Evolutionary conservation across 257 asterid species (phyloP), one percentile per base, ranked within the genome.

Genomic region (Thymus mandschuricus): DNA sequence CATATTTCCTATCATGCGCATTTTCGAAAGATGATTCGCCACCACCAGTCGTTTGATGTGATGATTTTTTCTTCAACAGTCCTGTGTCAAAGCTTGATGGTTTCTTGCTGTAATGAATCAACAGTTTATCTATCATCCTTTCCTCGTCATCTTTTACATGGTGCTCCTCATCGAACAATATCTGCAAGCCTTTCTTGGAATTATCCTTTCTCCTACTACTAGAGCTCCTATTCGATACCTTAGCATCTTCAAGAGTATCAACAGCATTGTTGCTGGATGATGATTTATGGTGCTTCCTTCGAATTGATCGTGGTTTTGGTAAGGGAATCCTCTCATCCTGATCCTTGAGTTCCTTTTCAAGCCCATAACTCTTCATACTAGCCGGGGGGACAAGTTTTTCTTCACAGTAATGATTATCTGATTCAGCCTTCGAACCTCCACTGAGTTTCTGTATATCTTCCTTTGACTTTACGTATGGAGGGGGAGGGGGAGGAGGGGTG

Each of bases 91-190:
- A 78, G 44, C 78, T 76, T 34, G 96, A 68, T 56, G 88, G 89
- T 77, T 87, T 92, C 88, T 85, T 89, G 85, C 97, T 82, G 89
- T 95, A 95, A 83, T 88, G 97, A 71, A 92, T 75, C 79, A 95
- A 64, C 64, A 95, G 85, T 61, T 89, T 86, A 69, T 95, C 98
- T 33, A 95, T 92, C 83, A 88, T 79, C 73, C 34, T 88, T 75
- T 94, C 99, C 79, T 95, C 98, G 3, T 84, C 91, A 27, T 88
- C 90, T 44, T 72, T 78, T 43, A 31, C 55, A 40, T 78, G 79
- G 66, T 83, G 86, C 51, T 86, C 89, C 78, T 85, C 88, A 29
- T 88, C 90, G 51, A 82, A 81, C 86, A 86, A 62, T 52, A 72
- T 66, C 74, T 86, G 89, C 80, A 81, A 64, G 69, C 97, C 96